Evolutionary conservation across 345 rosid species (phyloP), one percentile per base, ranked within the genome.

Genomic region (Aquilaria malaccensis): DNA sequence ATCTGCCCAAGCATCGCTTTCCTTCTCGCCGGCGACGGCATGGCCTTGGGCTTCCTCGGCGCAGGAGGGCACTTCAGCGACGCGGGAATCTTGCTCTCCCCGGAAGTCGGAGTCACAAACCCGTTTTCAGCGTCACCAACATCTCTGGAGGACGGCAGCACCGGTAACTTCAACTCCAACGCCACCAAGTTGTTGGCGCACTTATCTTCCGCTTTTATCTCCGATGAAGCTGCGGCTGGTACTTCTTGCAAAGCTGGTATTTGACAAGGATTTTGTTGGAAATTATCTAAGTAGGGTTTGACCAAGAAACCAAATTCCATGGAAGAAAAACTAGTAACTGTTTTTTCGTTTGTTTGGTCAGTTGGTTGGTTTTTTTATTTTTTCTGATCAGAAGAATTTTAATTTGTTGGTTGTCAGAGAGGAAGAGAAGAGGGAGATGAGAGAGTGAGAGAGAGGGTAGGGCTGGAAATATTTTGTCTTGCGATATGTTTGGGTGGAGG

Each of bases 1-100:
- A 74, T 69, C 61, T 56, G 62, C 56, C 43, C 33, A 63, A 60
- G 62, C 45, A 48, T 30, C 31, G 64, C 67, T 76, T 76, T 78
- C 64, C 88, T 65, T 63, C 80, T 84, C 31, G 50, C 50, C 29
- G 74, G 72, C 29, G 14, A 2, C 13, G n/a, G 79, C 29, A 30
- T 49, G 6, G 85, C 48, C 75, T 82, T 85, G 15, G 83, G 88
- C 66, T 89, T 89, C 64, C 76, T 81, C 30, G 97, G 97, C 10
- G 95, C 84, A 51, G 85, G 83, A 45, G 95, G 95, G 13, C 85
- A 79, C 56, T 62, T 66, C 11, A 53, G 73, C 14, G 69, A 29
- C 11, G 32, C 63, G 0, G 79, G 83, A 3, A 74, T 76, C 62
- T 66, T 81, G 45, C 73, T 77, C 33, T 78, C 85, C 52, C 50